phyloP scores from a whole-genome alignment of 805 yeast genomes.

The Metschnikowia bowlesiae region DNA sequence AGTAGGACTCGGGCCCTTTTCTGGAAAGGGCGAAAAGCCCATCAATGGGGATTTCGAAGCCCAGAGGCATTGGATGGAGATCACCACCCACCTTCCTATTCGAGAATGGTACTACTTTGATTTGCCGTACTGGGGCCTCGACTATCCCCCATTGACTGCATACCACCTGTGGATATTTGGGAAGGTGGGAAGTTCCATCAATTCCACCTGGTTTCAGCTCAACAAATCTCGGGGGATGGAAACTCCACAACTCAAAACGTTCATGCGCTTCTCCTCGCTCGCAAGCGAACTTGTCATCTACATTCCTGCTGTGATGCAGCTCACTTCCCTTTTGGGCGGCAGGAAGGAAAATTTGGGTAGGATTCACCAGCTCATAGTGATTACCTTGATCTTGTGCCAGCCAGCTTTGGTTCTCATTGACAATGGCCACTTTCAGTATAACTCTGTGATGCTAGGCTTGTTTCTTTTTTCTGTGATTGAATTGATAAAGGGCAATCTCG shows the following conservation, averaged over 20 bases:
- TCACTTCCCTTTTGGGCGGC: conserved; percentile 63
- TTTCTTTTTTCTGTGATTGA: conserved; percentile 64
- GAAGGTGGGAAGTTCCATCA: conserved; percentile 57
- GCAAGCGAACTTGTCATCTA: conserved; percentile 69
- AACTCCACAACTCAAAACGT: conserved; percentile 60
- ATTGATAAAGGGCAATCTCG: conserved; percentile 57
- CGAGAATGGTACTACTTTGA: conserved; percentile 86
- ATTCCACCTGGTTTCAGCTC: conserved; percentile 72
- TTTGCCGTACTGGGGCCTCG: conserved; percentile 91
- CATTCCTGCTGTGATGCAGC: conserved; percentile 74
- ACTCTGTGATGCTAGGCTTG: conserved; percentile 90
- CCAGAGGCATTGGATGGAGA: conserved; percentile 96
- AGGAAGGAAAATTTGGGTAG: conserved; percentile 51
- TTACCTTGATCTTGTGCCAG: conserved; percentile 77
- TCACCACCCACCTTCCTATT: conserved; percentile 73
- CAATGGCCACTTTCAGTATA: conserved; percentile 97
- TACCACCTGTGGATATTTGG: conserved; percentile 85
- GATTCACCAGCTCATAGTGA: conserved; percentile 70
- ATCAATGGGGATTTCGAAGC: conserved; percentile 96
- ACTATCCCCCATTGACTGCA: conserved; percentile 96
- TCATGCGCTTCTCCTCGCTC: conserved; percentile 78
- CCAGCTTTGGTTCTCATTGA: conserved; percentile 82
- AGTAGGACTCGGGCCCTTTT: conserved; percentile 82
- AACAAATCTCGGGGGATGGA: conserved; percentile 76
- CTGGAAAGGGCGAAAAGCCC: conserved; percentile 70